Conservation (phyloP, 495 filamentous ascomycete genomes). For the Aspergillus diversus region DNA sequence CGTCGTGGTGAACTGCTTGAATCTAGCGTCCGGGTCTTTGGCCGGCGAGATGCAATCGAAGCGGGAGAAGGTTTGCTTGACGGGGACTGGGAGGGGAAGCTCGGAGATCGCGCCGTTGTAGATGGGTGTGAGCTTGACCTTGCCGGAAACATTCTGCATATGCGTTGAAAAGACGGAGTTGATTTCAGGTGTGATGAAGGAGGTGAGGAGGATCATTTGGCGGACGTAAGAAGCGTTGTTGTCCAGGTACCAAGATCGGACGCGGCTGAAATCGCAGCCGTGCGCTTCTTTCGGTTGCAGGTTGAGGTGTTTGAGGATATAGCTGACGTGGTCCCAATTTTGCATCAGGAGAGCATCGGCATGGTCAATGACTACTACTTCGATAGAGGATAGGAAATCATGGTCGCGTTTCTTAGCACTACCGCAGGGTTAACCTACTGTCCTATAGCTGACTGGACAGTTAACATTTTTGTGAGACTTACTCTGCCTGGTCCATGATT, state of each 20-base stretch:
- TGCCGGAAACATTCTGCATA: constrained; percentile 80
- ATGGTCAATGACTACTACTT: constrained; percentile 87
- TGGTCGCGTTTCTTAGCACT: constrained; percentile 77
- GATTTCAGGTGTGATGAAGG: constrained; percentile 88
- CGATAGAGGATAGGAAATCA: constrained; percentile 92
- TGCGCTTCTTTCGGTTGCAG: constrained; percentile 86
- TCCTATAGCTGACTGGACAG: not conserved
- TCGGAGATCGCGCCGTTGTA: constrained; percentile 70
- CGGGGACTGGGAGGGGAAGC: constrained; percentile 64
- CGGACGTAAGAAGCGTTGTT: constrained; percentile 76
- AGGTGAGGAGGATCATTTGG: constrained; percentile 78
- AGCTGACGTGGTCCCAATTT: constrained; percentile 95
- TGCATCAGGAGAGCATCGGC: constrained; percentile 95
- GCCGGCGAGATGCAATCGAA: constrained; percentile 70
- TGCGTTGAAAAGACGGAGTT: constrained; percentile 75
- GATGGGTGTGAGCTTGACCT: constrained; percentile 66
- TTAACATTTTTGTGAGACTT: constrained; percentile 17
- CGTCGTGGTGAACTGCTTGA: constrained; percentile 83
- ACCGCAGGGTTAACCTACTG: constrained; percentile 18
- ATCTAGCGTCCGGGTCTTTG: constrained; percentile 85
- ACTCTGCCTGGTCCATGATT: constrained; percentile 76
- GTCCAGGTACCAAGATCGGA: constrained; percentile 90
- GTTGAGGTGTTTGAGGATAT: constrained; percentile 90
- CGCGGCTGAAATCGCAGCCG: constrained; percentile 91
- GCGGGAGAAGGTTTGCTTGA: constrained; percentile 89